Evolutionary conservation across 2,329 filamentous ascomycete genomes (phyloP), one percentile per base, ranked within the genome.

Genomic region (Acrodontium crateriforme): DNA sequence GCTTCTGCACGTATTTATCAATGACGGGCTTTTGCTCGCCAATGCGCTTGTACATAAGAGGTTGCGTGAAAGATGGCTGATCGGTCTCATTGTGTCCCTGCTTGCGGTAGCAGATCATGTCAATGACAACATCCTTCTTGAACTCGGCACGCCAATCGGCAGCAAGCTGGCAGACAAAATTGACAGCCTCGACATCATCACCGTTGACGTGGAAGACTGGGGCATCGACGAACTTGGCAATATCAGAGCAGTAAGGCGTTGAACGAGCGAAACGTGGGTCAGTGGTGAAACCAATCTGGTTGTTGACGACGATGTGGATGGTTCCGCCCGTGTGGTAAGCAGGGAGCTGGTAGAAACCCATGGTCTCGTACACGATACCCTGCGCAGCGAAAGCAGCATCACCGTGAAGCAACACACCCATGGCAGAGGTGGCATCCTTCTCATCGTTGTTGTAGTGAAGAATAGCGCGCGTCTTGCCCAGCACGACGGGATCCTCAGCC

Each of bases 371-470:
- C 38, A 98, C 89, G 37, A 98, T 71, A 65, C 89, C 89, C 63
- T 98, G 89, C 22, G 77, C 89, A 42, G 89, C 85, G 54, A 98
- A 91, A 38, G 89, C 89, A 41, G 89, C 89, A 56, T 98, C 89
- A 64, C 89, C 89, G 63, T 98, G 89, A 28, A 98, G 74, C 42
- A 98, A 65, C 32, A 98, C 83, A 46, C 84, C 76, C 89, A 98
- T 95, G 41, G 89, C 89, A 35, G 78, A 83, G 41, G 72, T 72
- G 57, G 87, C 87, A 5, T 80, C 70, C 60, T 74, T 76, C 64
- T 98, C 89, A 44, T 98, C 89, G 41, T 89, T 80, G 67, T 98
- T 98, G 69, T 93, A 95, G 65, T 95, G 89, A 59, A 95, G 82
- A 50, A 98, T 95, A 35, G 89, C 87, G 45, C 89, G 78, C 34